A percentile compares a stretch with the other conserved stretches of the same genome.
phyloP scores from a whole-genome alignment of 2,329 filamentous ascomycete genomes.

The Colletotrichum orbiculare region DNA sequence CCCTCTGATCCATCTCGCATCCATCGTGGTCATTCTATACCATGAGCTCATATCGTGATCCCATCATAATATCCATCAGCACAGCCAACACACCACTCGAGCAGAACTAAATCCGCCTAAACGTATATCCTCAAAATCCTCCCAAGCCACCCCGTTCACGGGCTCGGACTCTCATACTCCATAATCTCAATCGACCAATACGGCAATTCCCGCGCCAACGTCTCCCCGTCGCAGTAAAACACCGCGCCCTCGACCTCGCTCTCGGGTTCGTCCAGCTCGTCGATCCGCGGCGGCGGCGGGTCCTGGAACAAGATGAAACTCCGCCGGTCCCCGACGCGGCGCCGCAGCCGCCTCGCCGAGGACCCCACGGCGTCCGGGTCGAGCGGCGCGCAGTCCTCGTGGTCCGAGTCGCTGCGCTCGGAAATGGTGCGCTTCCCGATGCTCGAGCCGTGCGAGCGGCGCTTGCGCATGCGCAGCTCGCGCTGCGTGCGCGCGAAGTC shows the following conservation, averaged over 20 bases:
- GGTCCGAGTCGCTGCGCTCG: slow-evolving; percentile 64
- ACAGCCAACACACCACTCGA: background rate
- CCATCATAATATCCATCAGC: background rate
- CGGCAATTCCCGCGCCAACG: slow-evolving; percentile 61
- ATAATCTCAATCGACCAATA: slow-evolving; percentile 63
- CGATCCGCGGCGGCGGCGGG: slow-evolving; percentile 61
- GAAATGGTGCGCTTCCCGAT: slow-evolving; percentile 66
- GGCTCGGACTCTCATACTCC: slow-evolving; percentile 46
- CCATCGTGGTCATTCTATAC: slow-evolving; percentile 13
- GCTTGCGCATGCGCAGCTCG: slow-evolving; percentile 55
- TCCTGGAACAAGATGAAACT: slow-evolving; percentile 58
- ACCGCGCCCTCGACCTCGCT: slow-evolving; percentile 51
- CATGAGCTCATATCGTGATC: background rate
- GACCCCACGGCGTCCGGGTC: slow-evolving; percentile 56
- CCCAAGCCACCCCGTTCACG: slow-evolving; percentile 5
- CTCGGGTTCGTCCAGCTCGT: slow-evolving; percentile 64
- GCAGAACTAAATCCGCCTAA: background rate
- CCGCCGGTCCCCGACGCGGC: slow-evolving; percentile 57
- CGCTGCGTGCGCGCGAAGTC: slow-evolving; percentile 54
- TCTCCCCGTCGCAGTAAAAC: slow-evolving; percentile 39
- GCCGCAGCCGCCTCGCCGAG: slow-evolving; percentile 59
- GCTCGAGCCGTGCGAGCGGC: slow-evolving; percentile 64
- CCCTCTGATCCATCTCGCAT: background rate
- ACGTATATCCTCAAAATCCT: slow-evolving; percentile 3
- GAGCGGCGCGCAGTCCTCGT: slow-evolving; percentile 45